Conservation (phyloP, 768 basidiomycete species). For the Leucocoprinus sp. region DNA sequence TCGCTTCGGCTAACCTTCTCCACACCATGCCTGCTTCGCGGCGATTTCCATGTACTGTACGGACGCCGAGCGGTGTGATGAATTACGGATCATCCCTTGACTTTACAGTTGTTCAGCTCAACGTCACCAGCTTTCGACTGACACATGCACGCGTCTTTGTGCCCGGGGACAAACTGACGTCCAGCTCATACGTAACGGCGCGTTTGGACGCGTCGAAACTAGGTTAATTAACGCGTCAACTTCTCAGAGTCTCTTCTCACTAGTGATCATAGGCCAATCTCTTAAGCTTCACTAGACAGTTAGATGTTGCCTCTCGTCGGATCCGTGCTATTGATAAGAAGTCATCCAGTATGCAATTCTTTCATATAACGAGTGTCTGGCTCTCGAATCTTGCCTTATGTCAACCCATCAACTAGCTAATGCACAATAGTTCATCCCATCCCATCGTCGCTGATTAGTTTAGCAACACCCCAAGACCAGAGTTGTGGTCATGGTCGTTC, state of each 20-base stretch:
- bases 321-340: slow-evolving; percentile 1
- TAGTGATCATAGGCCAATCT: not conserved
- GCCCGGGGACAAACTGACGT: slow-evolving; percentile 1
- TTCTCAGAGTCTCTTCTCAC: not conserved
- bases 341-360: not conserved
- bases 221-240: slow-evolving; percentile 20
- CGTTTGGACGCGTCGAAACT: slow-evolving; percentile 38
- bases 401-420: not conserved
- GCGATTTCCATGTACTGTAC: not conserved
- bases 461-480: not conserved
- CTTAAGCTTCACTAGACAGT: not conserved
- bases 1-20: not conserved
- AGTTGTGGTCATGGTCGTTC: not conserved
- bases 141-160: slow-evolving; percentile 14
- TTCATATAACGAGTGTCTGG: not conserved
- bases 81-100: slow-evolving; percentile 25
- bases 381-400: not conserved
- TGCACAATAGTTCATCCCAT: not conserved
- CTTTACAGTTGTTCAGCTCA: slow-evolving; percentile 20
- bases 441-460: not conserved
- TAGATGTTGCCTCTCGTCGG: not conserved
- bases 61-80: not conserved
- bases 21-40: not conserved
- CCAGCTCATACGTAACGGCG: slow-evolving; percentile 28
- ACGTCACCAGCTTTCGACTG: slow-evolving; percentile 13